phyloP scores from a whole-genome alignment of 169 alveolate species.

The Perkinsus chesapeaki region DNA sequence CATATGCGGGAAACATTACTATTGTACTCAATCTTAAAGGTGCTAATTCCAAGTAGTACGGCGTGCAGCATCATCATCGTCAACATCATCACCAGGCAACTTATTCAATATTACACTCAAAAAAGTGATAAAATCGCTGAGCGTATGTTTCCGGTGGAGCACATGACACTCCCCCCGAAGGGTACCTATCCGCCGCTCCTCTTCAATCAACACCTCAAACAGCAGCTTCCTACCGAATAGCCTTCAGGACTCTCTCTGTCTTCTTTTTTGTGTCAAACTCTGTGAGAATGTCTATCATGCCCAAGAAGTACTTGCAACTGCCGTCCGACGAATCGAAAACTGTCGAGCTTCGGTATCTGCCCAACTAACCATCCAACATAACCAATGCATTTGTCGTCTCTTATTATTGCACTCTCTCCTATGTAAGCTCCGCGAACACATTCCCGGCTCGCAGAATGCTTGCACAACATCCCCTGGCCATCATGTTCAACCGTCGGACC shows the following conservation, averaged over 20 bases:
- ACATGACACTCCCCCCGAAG: neutral
- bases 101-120: neutral
- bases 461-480: no score
- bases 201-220: neutral
- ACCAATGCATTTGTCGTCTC: no score
- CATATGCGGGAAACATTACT: no score
- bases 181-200: neutral
- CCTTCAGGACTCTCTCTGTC: slow-evolving; percentile 4
- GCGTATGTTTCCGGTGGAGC: neutral
- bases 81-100: no score
- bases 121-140: neutral
- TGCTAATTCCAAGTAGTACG: no score
- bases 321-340: neutral
- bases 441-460: no score
- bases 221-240: neutral
- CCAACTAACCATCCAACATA: no score
- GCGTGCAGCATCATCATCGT: no score
- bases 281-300: slow-evolving; percentile 35
- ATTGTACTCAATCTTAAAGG: no score
- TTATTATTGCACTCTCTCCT: no score
- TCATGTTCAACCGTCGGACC: no score
- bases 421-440: no score
- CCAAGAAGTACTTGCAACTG: slow-evolving; percentile 26
- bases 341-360: neutral
- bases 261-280: slow-evolving; percentile 21